These are phyloP conservation scores for Phellopilus nigrolimitatus DNA, from an alignment of 1,284 basidiomycete species.

Conservation along the genomic window DNA sequence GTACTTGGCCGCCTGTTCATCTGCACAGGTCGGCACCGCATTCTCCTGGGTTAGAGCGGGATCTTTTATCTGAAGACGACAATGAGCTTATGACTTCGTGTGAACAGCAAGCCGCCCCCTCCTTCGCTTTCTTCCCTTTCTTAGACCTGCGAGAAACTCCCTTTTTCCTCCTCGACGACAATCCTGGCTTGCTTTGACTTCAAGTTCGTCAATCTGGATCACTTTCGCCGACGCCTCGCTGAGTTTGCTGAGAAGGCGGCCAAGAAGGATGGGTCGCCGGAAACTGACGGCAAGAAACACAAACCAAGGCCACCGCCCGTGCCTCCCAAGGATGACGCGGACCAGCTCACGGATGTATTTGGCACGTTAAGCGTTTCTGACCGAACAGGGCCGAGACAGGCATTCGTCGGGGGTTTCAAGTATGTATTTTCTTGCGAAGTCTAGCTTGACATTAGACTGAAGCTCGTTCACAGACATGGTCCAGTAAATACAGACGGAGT, in stretches of 20 bases:
- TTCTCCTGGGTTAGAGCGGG: neutral
- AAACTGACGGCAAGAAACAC: neutral
- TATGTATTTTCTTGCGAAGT: conserved; percentile 3
- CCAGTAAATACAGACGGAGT: conserved; percentile 8
- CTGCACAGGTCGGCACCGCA: too few species aligned
- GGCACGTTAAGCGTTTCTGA: neutral
- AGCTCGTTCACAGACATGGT: conserved; percentile 6
- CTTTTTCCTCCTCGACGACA: neutral
- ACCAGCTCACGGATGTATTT: conserved; percentile 1
- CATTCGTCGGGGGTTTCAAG: conserved; percentile 20
- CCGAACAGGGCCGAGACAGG: neutral
- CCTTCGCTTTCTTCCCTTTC: neutral
- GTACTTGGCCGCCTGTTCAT: too few species aligned
- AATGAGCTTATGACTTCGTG: neutral
- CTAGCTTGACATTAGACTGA: neutral
- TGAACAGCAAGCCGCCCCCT: neutral
- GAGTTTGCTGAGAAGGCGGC: neutral
- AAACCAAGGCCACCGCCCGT: conserved; percentile 1
- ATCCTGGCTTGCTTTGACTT: neutral
- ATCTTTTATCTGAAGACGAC: neutral
- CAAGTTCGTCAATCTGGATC: conserved; percentile 2
- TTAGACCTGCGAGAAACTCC: neutral
- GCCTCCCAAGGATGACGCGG: conserved; percentile 11
- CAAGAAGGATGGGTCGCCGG: neutral
- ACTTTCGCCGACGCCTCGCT: neutral